phyloP scores from a whole-genome alignment of 768 basidiomycete species.

The Gloeopeniophorella convolvens region DNA sequence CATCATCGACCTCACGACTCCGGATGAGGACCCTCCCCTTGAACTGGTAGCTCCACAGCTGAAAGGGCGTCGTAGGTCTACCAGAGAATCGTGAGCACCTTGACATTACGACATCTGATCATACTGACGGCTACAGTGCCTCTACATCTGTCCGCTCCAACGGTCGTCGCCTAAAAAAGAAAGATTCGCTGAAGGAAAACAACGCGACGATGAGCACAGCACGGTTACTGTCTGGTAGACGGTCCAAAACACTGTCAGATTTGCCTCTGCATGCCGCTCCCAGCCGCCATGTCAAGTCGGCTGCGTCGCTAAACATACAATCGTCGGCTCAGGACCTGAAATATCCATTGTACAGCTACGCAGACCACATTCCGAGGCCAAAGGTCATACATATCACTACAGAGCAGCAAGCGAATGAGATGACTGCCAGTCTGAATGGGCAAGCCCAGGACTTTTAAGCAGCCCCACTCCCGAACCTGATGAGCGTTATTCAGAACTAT shows the following conservation, averaged over 20 bases:
- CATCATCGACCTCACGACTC: conserved; percentile 18
- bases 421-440: conserved; percentile 34
- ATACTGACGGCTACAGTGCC: not conserved
- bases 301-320: not conserved
- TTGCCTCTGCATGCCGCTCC: not conserved
- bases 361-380: conserved; percentile 29
- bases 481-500: conserved; percentile 32
- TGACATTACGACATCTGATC: not conserved
- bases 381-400: conserved; percentile 34
- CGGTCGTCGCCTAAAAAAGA: not conserved
- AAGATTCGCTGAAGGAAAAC: conserved; percentile 5
- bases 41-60: not conserved
- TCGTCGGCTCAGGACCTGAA: not conserved
- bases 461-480: no score
- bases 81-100: not conserved
- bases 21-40: not conserved
- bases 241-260: not conserved
- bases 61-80: not conserved
- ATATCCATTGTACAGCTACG: conserved; percentile 34
- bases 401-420: conserved; percentile 38
- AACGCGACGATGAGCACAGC: not conserved
- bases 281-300: not conserved
- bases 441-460: no score
- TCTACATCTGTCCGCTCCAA: not conserved
- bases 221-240: not conserved